phyloP scores from a whole-genome alignment of 306 rosid genomes.

The Malus orientalis region DNA sequence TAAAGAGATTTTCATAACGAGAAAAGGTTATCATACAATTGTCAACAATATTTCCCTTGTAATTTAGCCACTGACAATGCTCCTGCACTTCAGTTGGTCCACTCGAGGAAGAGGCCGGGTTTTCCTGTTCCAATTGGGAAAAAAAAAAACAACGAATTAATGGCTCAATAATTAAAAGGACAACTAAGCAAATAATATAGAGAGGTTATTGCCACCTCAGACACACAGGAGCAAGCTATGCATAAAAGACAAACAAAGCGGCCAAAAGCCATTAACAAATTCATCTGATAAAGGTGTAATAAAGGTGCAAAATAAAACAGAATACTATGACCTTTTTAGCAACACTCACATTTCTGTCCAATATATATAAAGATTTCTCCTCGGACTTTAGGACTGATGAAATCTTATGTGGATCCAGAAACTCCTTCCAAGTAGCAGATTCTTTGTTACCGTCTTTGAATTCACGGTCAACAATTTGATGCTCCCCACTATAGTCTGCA shows the following conservation, averaged over 20 bases:
- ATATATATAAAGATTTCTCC: constrained; percentile 23
- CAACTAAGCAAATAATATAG: neutral
- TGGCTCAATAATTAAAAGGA: neutral
- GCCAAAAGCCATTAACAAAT: neutral
- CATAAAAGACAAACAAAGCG: neutral
- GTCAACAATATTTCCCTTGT: constrained; percentile 25
- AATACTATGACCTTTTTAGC: constrained; percentile 8
- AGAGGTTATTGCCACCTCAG: neutral
- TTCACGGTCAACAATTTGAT: constrained; percentile 28
- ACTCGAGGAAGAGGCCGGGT: constrained; percentile 20
- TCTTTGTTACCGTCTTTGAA: constrained; percentile 35
- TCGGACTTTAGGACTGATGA: constrained; percentile 22
- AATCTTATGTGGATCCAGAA: constrained; percentile 34
- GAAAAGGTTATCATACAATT: constrained; percentile 35
- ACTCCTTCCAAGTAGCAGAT: constrained; percentile 44
- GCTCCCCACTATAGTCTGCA: constrained; percentile 19
- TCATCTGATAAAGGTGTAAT: neutral
- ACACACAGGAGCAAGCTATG: constrained; percentile 7
- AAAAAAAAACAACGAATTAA: neutral
- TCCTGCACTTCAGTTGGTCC: constrained; percentile 37
- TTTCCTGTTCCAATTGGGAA: constrained; percentile 43
- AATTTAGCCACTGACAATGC: constrained; percentile 35
- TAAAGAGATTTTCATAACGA: constrained; percentile 4
- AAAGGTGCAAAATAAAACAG: neutral
- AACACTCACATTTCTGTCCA: constrained; percentile 52